Evolutionary conservation across 768 basidiomycete species (phyloP).

Genomic region (Termitomyces sp.): DNA sequence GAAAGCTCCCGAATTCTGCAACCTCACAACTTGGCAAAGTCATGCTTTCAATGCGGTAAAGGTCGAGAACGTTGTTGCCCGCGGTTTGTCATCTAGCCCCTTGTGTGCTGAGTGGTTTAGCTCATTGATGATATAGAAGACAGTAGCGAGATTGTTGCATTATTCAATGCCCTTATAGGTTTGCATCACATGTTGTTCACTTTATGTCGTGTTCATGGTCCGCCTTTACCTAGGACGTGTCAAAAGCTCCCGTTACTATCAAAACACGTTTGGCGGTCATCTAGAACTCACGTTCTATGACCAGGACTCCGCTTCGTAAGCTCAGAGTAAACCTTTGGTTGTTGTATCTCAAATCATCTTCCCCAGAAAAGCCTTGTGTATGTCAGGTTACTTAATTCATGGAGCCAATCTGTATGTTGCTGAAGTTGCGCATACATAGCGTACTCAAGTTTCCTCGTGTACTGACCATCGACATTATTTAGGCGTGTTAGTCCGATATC

Average conservation of each 20-base stretch:
- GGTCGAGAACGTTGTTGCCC: slow-evolving; percentile 42
- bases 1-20: slow-evolving; percentile 16
- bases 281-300: slow-evolving; percentile 51
- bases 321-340: neutral
- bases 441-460: neutral
- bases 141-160: slow-evolving; percentile 43
- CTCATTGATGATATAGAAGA: slow-evolving; percentile 18
- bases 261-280: slow-evolving; percentile 30
- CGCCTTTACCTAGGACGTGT: slow-evolving; percentile 40
- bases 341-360: neutral
- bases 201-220: neutral
- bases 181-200: slow-evolving; percentile 4
- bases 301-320: slow-evolving; percentile 47
- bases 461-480: neutral
- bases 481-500: slow-evolving; percentile 36
- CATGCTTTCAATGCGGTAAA: slow-evolving; percentile 40
- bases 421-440: slow-evolving; percentile 13
- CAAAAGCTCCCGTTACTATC: slow-evolving; percentile 36
- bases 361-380: slow-evolving; percentile 60
- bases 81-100: slow-evolving; percentile 22
- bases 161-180: slow-evolving; percentile 60
- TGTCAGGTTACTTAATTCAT: slow-evolving; percentile 57
- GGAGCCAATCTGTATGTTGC: slow-evolving; percentile 51
- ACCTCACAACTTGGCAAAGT: slow-evolving; percentile 24
- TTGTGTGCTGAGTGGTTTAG: neutral